Conservation (phyloP, 345 rosid genomes). For the Eucalyptus marginata region DNA sequence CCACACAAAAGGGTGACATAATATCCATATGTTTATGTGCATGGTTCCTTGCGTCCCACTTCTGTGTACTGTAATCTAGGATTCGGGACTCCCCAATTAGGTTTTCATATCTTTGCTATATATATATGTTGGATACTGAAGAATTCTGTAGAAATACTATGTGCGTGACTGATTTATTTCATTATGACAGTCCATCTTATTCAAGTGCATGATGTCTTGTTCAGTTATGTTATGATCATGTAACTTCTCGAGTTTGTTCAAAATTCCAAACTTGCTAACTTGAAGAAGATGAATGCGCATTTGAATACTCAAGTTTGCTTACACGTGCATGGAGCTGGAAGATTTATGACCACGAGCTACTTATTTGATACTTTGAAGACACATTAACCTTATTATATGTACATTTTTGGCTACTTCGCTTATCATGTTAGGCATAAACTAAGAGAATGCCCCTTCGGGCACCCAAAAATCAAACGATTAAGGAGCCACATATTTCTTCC, state of each 20-base stretch:
- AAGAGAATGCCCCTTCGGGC: background rate
- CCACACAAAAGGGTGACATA: background rate
- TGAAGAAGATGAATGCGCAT: background rate
- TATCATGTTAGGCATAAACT: background rate
- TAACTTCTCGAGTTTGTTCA: background rate
- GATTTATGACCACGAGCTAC: background rate
- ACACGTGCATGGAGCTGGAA: too few species aligned
- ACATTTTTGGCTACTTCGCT: background rate
- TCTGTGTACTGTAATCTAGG: background rate
- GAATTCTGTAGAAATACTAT: background rate
- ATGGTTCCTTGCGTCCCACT: background rate
- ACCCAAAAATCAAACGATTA: background rate
- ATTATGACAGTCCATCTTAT: background rate
- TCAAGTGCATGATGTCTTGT: background rate
- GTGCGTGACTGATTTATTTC: background rate
- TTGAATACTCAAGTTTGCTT: too few species aligned
- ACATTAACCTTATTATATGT: background rate
- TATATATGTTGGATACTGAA: background rate
- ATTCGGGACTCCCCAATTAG: background rate
- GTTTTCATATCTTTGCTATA: background rate
- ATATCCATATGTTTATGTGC: background rate
- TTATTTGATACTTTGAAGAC: background rate
- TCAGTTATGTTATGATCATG: background rate
- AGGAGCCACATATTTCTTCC: background rate
- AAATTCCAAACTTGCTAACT: background rate